Conservation (phyloP, 1,139 yeast genomes). For the Scheffersomyces segobiensis region DNA sequence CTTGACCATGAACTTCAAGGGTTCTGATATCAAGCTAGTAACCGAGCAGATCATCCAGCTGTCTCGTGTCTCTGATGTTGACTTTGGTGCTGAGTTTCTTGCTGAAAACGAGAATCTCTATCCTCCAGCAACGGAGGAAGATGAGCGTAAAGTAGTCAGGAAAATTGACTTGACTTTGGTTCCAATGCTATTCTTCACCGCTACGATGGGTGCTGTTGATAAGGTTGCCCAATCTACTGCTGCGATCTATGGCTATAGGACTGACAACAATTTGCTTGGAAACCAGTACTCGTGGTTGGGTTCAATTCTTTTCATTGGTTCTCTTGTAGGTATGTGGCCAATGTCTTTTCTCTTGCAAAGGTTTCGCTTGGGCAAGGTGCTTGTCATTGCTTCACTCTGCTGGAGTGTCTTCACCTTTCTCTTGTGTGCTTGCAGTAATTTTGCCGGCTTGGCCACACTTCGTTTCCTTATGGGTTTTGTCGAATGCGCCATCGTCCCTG, state of each 20-base stretch:
- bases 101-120: background rate
- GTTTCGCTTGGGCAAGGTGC: conserved; percentile 28
- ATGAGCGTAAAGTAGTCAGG: conserved; percentile 24
- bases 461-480: conserved; percentile 34
- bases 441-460: conserved; percentile 31
- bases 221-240: conserved; percentile 43
- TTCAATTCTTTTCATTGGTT: conserved; percentile 47
- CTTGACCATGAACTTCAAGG: background rate
- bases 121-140: conserved; percentile 15
- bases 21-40: background rate
- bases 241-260: conserved; percentile 42
- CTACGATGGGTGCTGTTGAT: conserved; percentile 44
- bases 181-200: conserved; percentile 33
- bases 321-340: conserved; percentile 44
- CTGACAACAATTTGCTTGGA: conserved; percentile 35
- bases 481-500: conserved; percentile 48
- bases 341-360: conserved; percentile 28
- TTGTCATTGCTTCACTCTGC: conserved; percentile 21
- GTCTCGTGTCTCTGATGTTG: background rate
- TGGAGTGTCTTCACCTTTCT: conserved; percentile 31
- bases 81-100: background rate
- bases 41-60: background rate
- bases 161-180: conserved; percentile 35
- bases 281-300: conserved; percentile 50
- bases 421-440: conserved; percentile 25